These are phyloP conservation scores for Exophiala dermatitidis DNA, from an alignment of 2,329 filamentous ascomycete species.

Conservation along the genomic window DNA sequence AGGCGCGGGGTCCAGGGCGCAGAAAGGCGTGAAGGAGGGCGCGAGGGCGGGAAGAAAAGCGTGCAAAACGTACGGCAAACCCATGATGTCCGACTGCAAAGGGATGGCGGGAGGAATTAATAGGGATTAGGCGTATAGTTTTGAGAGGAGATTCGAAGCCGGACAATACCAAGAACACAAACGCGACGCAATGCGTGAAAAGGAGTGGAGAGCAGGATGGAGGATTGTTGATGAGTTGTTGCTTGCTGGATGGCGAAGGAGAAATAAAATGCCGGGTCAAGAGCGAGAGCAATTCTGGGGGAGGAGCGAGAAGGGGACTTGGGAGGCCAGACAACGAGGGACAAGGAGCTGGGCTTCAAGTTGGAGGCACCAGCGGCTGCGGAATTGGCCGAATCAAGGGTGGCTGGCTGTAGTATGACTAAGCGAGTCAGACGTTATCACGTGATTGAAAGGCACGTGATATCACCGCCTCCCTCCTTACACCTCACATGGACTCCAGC, in stretches of 20 bases:
- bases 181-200: slow-evolving; percentile 14
- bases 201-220: slow-evolving; percentile 16
- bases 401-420: not conserved
- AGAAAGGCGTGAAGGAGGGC: slow-evolving; percentile 12
- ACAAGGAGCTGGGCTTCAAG: not conserved
- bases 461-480: no score
- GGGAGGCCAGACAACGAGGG: not conserved
- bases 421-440: not conserved
- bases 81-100: slow-evolving; percentile 35
- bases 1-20: slow-evolving; percentile 10
- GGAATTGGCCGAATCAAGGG: not conserved
- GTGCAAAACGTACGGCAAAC: slow-evolving; percentile 41
- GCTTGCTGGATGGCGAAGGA: slow-evolving; percentile 7
- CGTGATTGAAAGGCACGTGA: no score
- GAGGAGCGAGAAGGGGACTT: not conserved
- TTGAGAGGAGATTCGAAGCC: slow-evolving; percentile 20
- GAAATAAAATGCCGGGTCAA: slow-evolving; percentile 1
- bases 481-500: no score
- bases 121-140: slow-evolving; percentile 13
- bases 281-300: not conserved
- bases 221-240: slow-evolving; percentile 18
- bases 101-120: not conserved
- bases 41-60: slow-evolving; percentile 6
- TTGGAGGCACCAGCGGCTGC: not conserved
- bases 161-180: slow-evolving; percentile 3